Evolutionary conservation across 1,284 basidiomycete species (phyloP).

Genomic region (Pseudozyma pruni): DNA sequence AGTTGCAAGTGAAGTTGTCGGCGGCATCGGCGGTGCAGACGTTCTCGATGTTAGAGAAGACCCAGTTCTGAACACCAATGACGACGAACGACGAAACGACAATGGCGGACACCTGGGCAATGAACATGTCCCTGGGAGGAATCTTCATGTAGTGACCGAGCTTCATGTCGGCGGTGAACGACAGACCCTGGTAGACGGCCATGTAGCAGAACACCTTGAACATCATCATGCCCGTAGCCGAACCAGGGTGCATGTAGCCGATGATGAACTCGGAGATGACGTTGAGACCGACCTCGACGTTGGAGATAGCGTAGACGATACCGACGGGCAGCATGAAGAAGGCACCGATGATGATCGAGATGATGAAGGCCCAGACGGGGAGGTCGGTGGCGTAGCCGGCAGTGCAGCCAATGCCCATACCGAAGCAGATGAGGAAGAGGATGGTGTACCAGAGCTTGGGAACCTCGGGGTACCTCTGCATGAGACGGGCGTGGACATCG

Average conservation of each 20-base stretch:
- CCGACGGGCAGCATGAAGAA: slow-evolving; percentile 77
- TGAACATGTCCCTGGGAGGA: slow-evolving; percentile 71
- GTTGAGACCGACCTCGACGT: slow-evolving; percentile 75
- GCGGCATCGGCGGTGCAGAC: slow-evolving; percentile 72
- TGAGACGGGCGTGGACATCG: slow-evolving; percentile 85
- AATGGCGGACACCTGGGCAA: slow-evolving; percentile 76
- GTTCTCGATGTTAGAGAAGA: slow-evolving; percentile 78
- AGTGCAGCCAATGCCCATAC: slow-evolving; percentile 76
- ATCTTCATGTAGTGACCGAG: slow-evolving; percentile 73
- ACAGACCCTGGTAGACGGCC: slow-evolving; percentile 74
- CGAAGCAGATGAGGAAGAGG: slow-evolving; percentile 74
- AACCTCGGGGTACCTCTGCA: slow-evolving; percentile 82
- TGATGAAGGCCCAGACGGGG: slow-evolving; percentile 79
- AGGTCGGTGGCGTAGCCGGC: slow-evolving; percentile 78
- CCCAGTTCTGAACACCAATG: slow-evolving; percentile 74
- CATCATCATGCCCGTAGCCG: slow-evolving; percentile 81
- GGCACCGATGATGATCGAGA: slow-evolving; percentile 73
- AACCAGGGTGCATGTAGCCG: slow-evolving; percentile 81
- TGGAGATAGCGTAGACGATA: slow-evolving; percentile 85
- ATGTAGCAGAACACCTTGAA: slow-evolving; percentile 80
- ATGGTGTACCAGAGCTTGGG: slow-evolving; percentile 72
- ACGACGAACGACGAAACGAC: slow-evolving; percentile 74
- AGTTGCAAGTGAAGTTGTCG: slow-evolving; percentile 65
- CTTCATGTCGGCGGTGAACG: slow-evolving; percentile 74
- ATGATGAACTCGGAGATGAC: slow-evolving; percentile 80